Evolutionary conservation across 768 basidiomycete genomes (phyloP).

Genomic region (Agrocybe praecox): DNA sequence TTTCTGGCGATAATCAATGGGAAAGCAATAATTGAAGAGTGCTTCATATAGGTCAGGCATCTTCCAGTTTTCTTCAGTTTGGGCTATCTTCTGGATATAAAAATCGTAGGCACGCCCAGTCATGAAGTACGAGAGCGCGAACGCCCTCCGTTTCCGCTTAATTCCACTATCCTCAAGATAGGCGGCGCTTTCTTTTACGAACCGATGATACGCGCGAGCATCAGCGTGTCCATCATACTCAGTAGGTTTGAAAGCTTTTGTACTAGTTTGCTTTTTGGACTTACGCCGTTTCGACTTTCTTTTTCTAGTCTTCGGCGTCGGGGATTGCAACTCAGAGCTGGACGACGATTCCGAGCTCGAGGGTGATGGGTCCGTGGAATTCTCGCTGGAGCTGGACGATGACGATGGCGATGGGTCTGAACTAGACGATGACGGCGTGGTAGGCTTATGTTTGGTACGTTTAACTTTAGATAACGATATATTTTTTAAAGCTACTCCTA

Average conservation of each 20-base stretch:
- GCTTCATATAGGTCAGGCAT: slow-evolving; percentile 26
- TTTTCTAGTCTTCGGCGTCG: too few relatives aligned
- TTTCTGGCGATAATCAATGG: slow-evolving; percentile 15
- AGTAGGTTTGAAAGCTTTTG: not conserved
- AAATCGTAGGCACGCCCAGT: slow-evolving; percentile 14
- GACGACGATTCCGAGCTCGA: too few relatives aligned
- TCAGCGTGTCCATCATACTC: slow-evolving; percentile 15
- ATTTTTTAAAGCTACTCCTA: too few relatives aligned
- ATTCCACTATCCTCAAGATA: slow-evolving; percentile 9
- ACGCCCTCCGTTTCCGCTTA: slow-evolving; percentile 1
- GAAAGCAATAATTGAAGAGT: slow-evolving; percentile 43
- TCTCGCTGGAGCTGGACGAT: too few relatives aligned
- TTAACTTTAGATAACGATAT: too few relatives aligned
- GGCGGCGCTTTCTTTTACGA: slow-evolving; percentile 13
- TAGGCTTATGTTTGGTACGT: too few relatives aligned
- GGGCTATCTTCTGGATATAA: slow-evolving; percentile 20
- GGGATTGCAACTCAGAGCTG: too few relatives aligned
- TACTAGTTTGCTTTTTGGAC: not conserved
- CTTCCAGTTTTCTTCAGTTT: slow-evolving; percentile 26
- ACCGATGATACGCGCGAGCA: slow-evolving; percentile 8
- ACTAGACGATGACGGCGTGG: too few relatives aligned
- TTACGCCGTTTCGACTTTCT: not conserved
- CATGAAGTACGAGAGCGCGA: slow-evolving; percentile 10
- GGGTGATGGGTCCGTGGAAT: too few relatives aligned
- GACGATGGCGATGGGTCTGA: too few relatives aligned